These are phyloP conservation scores for Neonectria hederae DNA, from an alignment of 2,329 filamentous ascomycete species.

Conservation along the genomic window DNA sequence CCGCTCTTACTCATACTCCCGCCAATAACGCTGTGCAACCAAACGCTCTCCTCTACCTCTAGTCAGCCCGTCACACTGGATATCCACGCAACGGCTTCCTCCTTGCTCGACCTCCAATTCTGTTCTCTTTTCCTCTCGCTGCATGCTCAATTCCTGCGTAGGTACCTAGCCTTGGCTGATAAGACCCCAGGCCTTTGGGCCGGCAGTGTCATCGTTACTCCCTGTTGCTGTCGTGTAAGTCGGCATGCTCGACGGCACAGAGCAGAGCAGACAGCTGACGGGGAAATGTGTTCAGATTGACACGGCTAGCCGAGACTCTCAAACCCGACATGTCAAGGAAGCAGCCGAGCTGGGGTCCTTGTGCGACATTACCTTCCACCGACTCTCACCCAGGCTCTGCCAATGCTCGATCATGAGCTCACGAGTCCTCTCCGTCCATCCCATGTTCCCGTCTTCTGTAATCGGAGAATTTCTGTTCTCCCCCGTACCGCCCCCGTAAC, in stretches of 20 bases:
- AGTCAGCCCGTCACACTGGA: neutral
- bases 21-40: conserved; percentile 12
- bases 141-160: neutral
- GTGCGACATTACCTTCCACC: neutral
- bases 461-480: neutral
- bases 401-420: neutral
- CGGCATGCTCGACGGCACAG: neutral
- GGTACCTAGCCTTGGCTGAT: neutral
- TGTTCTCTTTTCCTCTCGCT: neutral
- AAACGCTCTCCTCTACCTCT: neutral
- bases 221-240: conserved; percentile 3
- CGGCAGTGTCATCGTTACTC: neutral
- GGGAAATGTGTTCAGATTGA: neutral
- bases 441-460: neutral
- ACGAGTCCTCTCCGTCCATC: neutral
- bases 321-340: neutral
- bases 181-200: neutral
- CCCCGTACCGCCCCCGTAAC: neutral
- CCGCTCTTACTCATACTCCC: neutral
- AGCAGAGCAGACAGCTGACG: neutral
- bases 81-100: neutral
- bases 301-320: neutral
- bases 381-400: neutral
- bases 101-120: neutral
- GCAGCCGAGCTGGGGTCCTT: neutral